Base-by-base conservation (phyloP, 768 basidiomycete genomes). In the Boletus tylopilopsis region DNA sequence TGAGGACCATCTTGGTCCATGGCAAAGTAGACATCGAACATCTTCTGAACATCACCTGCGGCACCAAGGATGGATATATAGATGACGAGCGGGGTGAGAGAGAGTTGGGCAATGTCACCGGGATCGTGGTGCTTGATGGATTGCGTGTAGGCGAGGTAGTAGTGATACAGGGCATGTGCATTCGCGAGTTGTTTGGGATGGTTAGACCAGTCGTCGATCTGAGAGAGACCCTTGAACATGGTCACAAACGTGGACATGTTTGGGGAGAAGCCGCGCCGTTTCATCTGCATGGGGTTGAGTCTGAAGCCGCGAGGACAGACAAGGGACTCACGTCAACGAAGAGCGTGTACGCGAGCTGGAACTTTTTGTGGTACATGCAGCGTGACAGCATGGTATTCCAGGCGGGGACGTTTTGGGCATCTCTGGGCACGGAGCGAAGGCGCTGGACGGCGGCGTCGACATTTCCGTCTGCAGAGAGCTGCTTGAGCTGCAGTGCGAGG, bases 341-440 rank as follows among this genome's bases (percentile, higher is more conserved):
- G 27, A 92, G 69, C n/a, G 75, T 64, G 54, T 82, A 87, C 0
- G 78, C 79, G 27, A 86, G 67, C 32, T 81, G 76, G 60, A 74
- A 85, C 36, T 76, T 76, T 50, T 75, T 67, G 16, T 68, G 77
- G 34, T 79, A 75, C 71, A 87, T 70, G 41, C 78, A 77, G 45
- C 82, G 76, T 71, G 77, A 80, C 33, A 93, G 84, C 57, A 92
- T 64, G 3, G 83, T 87, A 55, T 90, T 90, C 90, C 90, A 93
- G 7, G 85, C 82, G 11, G 76, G 73, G 2, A 79, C 72, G 55
- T 90, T 91, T 60, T 88, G 85, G 0, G 88, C 84, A 55, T 85
- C 86, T 41, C 79, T 70, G 21, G 90, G 87, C 18, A 82, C 71
- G 33, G 76, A 80, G 60, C 85, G 79, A n/a, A 93, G 73, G 67